Evolutionary conservation across 306 rosid species (phyloP).

Genomic region (Cucurbita moschata): DNA sequence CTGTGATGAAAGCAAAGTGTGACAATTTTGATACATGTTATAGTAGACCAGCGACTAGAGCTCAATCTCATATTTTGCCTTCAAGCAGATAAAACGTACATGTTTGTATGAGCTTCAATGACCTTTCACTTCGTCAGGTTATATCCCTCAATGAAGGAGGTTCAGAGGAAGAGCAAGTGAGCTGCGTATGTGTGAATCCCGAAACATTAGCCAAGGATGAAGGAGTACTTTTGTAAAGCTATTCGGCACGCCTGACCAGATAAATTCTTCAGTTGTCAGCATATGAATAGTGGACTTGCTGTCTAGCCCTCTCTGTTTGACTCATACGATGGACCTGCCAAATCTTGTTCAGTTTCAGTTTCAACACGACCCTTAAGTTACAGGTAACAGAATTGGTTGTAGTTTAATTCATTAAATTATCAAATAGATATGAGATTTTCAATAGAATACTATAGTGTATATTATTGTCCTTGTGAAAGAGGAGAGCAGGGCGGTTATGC

Average conservation of each 20-base stretch:
- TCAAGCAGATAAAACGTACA: neutral
- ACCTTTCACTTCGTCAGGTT: slow-evolving; percentile 25
- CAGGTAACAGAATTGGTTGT: neutral
- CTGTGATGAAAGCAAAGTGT: neutral
- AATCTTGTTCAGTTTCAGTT: neutral
- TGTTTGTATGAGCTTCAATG: neutral
- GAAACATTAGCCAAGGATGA: slow-evolving; percentile 91
- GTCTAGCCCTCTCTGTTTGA: neutral
- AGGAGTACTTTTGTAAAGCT: slow-evolving; percentile 88
- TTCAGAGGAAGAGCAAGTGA: slow-evolving; percentile 25
- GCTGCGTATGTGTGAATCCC: slow-evolving; percentile 71
- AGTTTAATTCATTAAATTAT: neutral
- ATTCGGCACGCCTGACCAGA: slow-evolving; percentile 36
- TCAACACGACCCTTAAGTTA: neutral
- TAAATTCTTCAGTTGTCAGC: slow-evolving; percentile 48
- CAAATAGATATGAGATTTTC: neutral
- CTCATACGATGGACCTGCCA: neutral
- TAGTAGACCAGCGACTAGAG: neutral
- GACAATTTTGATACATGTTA: neutral
- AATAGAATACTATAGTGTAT: neutral
- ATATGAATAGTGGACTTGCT: slow-evolving; percentile 20
- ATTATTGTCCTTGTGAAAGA: neutral
- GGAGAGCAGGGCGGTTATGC: neutral
- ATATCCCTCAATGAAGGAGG: slow-evolving; percentile 34
- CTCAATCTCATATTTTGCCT: neutral